phyloP scores from a whole-genome alignment of 2,329 filamentous ascomycete species.

The Aureobasidium uvarum region DNA sequence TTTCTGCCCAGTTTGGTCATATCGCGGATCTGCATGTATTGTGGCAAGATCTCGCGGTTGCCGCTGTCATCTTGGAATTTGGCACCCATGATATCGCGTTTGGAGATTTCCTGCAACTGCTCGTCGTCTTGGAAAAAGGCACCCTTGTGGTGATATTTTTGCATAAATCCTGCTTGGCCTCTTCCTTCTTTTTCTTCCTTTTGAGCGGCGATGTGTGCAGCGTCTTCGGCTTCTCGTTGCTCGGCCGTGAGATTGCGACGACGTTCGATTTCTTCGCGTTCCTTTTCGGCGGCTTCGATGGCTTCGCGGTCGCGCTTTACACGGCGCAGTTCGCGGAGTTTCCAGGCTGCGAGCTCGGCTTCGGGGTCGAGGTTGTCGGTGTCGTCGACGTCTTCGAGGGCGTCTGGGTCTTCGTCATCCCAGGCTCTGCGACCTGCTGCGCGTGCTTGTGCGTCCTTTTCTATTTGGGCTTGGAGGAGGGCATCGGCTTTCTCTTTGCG shows the following conservation, averaged over 20 bases:
- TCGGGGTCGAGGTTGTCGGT: constrained; percentile 82
- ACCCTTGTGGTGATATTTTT: constrained; percentile 95
- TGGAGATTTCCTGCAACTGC: constrained; percentile 59
- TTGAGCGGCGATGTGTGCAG: constrained; percentile 71
- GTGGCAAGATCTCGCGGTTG: constrained; percentile 78
- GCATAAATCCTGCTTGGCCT: constrained; percentile 85
- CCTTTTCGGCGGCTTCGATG: constrained; percentile 79
- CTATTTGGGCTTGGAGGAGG: constrained; percentile 84
- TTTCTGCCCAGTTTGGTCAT: constrained; percentile 93
- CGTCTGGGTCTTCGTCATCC: constrained; percentile 64
- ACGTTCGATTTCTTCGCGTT: constrained; percentile 85
- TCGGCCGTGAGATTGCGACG: constrained; percentile 81
- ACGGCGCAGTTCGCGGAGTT: constrained; percentile 83
- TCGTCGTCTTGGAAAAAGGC: constrained; percentile 86
- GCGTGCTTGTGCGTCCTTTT: constrained; percentile 72
- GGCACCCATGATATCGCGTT: constrained; percentile 82
- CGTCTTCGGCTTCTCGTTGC: constrained; percentile 82
- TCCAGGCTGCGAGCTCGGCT: constrained; percentile 90
- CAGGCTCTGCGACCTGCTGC: constrained; percentile 78
- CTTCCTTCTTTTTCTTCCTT: constrained; percentile 70
- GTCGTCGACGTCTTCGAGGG: constrained; percentile 76
- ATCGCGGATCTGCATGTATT: constrained; percentile 89
- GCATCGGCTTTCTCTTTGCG: constrained; percentile 71
- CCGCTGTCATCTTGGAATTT: constrained; percentile 78
- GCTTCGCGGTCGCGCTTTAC: constrained; percentile 82